Evolutionary conservation across 2,329 filamentous ascomycete genomes (phyloP), one percentile per base, ranked within the genome.

Genomic region (Sporothrix euskadiensis): DNA sequence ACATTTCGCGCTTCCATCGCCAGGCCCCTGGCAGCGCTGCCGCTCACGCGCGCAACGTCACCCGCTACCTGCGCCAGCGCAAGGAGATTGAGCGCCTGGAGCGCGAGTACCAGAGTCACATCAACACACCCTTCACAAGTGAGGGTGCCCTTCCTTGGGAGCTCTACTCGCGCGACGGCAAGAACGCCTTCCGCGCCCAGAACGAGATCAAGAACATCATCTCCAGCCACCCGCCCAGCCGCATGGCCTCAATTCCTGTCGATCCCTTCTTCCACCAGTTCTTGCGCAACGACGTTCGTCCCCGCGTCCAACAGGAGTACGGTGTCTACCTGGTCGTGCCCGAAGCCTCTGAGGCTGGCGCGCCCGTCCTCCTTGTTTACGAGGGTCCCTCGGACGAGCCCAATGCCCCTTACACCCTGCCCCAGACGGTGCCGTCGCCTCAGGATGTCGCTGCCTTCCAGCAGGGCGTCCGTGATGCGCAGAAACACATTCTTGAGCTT

Each of bases 41-140:
- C 72, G 85, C 87, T 9, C 95, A 99, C 80, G 95, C 94, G 14
- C 90, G 91, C 74, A 92, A 95, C 77, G 85, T 99, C 73, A 96
- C 94, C 1, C 90, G 93, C 72, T 99, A 99, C 82, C 87, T 98
- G 70, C 91, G 91, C 73, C 89, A 96, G 78, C 91, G 93, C 63
- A 88, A 90, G 78, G 92, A 95, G 77, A 91, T 98, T 78, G 89
- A 93, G 77, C 90, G 94, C 70, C 86, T 99, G 16, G 94, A 98
- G 84, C 89, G 88, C 74, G 83, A 88, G 66, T 93, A 97, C 82
- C 88, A 92, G 79, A 91, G 94, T n/a, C 92, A 93, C 81, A 97
- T 98, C 80, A 92, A 95, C 78, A 90, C 94, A 1, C 93, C 94
- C 0, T 88, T 87, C 76, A 87, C 88, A 3, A 85, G 88, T 69